Conservation (phyloP, 116 monocot genomes). For the Dioscorea cayenensis region DNA sequence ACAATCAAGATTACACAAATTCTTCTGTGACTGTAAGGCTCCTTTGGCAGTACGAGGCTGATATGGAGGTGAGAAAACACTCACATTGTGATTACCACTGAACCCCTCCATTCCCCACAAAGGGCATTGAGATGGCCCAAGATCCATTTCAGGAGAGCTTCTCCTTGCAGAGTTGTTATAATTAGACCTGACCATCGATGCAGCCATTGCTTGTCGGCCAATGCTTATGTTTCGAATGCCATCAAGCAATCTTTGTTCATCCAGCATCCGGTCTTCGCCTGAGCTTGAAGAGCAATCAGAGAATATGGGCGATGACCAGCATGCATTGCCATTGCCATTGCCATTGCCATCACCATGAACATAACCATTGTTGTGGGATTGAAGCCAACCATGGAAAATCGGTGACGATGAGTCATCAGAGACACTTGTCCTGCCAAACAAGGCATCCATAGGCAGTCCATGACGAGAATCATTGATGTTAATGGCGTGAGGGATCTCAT, state of each 20-base stretch:
- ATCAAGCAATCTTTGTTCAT: constrained; percentile 8
- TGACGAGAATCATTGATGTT: not conserved
- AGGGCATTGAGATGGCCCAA: not conserved
- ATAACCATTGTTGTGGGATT: not conserved
- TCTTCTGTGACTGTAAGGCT: not conserved
- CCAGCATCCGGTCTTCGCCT: not conserved
- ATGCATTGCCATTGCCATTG: not conserved
- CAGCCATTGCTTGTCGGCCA: not conserved
- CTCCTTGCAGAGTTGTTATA: not conserved
- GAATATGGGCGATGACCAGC: not conserved
- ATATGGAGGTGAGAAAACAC: not conserved
- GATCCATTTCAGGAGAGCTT: not conserved
- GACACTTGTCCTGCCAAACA: not conserved
- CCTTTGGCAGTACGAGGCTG: not conserved
- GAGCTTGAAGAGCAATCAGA: constrained; percentile 11
- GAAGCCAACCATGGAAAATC: not conserved
- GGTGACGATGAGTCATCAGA: not conserved
- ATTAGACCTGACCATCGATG: not conserved
- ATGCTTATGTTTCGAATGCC: constrained; percentile 12
- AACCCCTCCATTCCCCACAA: not conserved
- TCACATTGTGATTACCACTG: not conserved
- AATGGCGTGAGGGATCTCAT: constrained; percentile 17
- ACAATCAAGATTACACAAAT: not conserved
- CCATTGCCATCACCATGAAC: not conserved
- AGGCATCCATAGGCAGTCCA: not conserved